A percentile compares a stretch with the other conserved stretches of the same genome.
phyloP scores from a whole-genome alignment of 1,284 basidiomycete species.

The Pascua guehoae region DNA sequence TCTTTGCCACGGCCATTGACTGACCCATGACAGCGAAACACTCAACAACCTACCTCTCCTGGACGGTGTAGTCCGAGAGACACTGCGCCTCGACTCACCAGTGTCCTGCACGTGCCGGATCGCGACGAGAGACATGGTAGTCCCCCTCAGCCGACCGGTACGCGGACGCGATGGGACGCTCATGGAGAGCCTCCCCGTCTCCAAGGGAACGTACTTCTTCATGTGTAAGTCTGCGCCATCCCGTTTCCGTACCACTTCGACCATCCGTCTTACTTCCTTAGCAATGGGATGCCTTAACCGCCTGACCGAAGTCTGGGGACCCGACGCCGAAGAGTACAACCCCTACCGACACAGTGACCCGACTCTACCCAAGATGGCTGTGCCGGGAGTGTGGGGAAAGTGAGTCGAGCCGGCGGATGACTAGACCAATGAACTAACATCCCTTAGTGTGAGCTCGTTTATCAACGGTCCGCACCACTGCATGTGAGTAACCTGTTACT shows the following conservation, averaged over 20 bases:
- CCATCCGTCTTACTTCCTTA: no score
- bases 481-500: slow-evolving; percentile 43
- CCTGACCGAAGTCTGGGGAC: slow-evolving; percentile 61
- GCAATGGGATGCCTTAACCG: slow-evolving; percentile 56
- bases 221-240: no score
- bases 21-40: slow-evolving; percentile 14
- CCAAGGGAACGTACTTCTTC: slow-evolving; percentile 13
- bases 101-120: slow-evolving; percentile 62
- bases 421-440: no score
- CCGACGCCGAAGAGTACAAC: slow-evolving; percentile 63
- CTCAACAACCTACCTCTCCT: slow-evolving; percentile 54
- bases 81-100: slow-evolving; percentile 61
- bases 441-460: slow-evolving; percentile 54
- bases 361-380: slow-evolving; percentile 21
- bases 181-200: slow-evolving; percentile 26
- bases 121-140: slow-evolving; percentile 55
- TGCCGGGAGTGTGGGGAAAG: slow-evolving; percentile 61
- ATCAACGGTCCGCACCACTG: slow-evolving; percentile 60
- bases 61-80: slow-evolving; percentile 62
- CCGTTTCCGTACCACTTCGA: no score
- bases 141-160: slow-evolving; percentile 55
- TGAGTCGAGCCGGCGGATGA: neutral
- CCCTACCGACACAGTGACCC: slow-evolving; percentile 27
- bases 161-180: slow-evolving; percentile 35
- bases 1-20: no score